A percentile compares a stretch with the other conserved stretches of the same genome.
These are phyloP conservation scores for Epichloe brachyelytri DNA, from an alignment of 2,329 filamentous ascomycete genomes.

Conservation along the genomic window DNA sequence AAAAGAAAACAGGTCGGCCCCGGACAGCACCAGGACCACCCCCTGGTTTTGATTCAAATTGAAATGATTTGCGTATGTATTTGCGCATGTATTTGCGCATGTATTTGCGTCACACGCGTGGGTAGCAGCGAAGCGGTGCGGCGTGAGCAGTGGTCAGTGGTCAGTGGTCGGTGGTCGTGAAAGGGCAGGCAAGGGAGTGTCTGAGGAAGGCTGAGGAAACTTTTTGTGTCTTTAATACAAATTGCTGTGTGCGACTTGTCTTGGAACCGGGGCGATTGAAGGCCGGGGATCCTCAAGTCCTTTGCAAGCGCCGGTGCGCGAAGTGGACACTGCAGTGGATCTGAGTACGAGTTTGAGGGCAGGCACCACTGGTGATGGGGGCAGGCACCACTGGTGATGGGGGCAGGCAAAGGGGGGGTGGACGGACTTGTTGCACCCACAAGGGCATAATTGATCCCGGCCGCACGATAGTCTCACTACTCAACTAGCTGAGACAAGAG, in stretches of 20 bases:
- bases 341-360: not conserved
- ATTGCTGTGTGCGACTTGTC: too few relatives aligned
- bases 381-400: too few relatives aligned
- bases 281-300: too few relatives aligned
- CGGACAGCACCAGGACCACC: not conserved
- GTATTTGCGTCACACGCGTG: not conserved
- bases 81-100: too few relatives aligned
- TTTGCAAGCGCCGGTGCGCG: not conserved
- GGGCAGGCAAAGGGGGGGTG: too few relatives aligned
- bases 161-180: not conserved
- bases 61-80: not conserved
- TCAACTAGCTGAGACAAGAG: too few relatives aligned
- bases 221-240: too few relatives aligned
- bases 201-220: not conserved
- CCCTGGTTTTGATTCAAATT: not conserved
- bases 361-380: too few relatives aligned
- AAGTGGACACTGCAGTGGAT: not conserved
- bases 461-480: too few relatives aligned
- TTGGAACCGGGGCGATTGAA: too few relatives aligned
- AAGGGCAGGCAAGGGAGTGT: not conserved
- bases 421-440: too few relatives aligned
- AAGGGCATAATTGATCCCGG: too few relatives aligned
- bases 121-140: not conserved
- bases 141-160: not conserved
- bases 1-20: conserved; percentile 2